A percentile compares a stretch with the other conserved stretches of the same genome.
Evolutionary conservation across 164 flowering plant genomes (phyloP).

Genomic region (Kalanchoe fedtschenkoi): DNA sequence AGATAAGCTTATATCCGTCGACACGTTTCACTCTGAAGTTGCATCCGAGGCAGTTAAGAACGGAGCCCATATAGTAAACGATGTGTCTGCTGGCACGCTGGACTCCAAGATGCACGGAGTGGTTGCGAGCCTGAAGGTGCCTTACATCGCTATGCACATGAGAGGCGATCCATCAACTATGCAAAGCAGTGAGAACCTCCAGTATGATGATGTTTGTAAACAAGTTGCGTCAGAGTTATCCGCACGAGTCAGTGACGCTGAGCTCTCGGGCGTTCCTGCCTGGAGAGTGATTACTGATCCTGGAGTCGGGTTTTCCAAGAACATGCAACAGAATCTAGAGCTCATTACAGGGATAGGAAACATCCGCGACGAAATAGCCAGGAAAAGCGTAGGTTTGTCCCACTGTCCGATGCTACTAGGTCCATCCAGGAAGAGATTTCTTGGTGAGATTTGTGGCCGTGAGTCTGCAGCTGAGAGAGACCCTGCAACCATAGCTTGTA

Average conservation of each 20-base stretch:
- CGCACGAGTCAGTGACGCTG: constrained; percentile 48
- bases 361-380: constrained; percentile 47
- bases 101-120: constrained; percentile 56
- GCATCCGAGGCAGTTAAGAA: constrained; percentile 64
- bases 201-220: constrained; percentile 58
- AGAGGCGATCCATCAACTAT: constrained; percentile 80
- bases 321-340: constrained; percentile 64
- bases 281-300: constrained; percentile 92
- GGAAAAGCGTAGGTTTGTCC: constrained; percentile 57
- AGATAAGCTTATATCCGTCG: constrained; percentile 74
- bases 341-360: constrained; percentile 41
- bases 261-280: constrained; percentile 68
- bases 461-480: constrained; percentile 54
- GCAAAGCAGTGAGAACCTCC: constrained; percentile 57
- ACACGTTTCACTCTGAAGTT: constrained; percentile 80
- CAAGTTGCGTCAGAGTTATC: constrained; percentile 58
- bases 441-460: constrained; percentile 63
- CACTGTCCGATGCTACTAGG: constrained; percentile 75
- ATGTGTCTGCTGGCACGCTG: constrained; percentile 74
- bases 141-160: constrained; percentile 84
- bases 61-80: constrained; percentile 79
- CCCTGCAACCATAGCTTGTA: constrained; percentile 66
- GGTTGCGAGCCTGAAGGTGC: constrained; percentile 58
- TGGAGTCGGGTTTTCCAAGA: constrained; percentile 90
- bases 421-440: constrained; percentile 81